Conservation (phyloP, 176 grass and related monocot species). For the Phragmites australis region DNA sequence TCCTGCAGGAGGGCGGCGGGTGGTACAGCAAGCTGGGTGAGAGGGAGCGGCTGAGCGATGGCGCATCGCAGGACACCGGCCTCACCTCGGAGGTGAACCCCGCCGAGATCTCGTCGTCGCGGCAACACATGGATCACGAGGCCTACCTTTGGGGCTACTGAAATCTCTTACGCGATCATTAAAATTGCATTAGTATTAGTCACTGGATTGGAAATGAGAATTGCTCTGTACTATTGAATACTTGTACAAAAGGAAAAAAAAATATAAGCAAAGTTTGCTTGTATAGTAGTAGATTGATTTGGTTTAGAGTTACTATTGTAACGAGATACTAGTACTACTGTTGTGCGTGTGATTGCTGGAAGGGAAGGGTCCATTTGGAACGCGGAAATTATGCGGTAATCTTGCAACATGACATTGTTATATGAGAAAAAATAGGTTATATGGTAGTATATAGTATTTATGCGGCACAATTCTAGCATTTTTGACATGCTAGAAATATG, state of each 20-base stretch:
- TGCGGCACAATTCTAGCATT: not conserved
- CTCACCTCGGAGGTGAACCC: slow-evolving; percentile 63
- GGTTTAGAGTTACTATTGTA: not conserved
- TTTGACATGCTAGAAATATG: not conserved
- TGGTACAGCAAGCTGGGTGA: slow-evolving; percentile 53
- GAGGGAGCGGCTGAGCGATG: slow-evolving; percentile 40
- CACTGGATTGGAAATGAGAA: not conserved
- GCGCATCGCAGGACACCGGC: slow-evolving; percentile 61
- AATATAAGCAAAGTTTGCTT: not conserved
- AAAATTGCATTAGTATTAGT: slow-evolving; percentile 1
- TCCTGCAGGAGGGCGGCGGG: slow-evolving; percentile 31
- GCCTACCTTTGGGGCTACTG: slow-evolving; percentile 51
- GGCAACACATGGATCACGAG: slow-evolving; percentile 36
- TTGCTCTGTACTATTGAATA: not conserved
- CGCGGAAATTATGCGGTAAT: not conserved
- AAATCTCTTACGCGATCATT: not conserved
- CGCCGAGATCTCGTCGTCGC: slow-evolving; percentile 54
- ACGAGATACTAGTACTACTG: not conserved
- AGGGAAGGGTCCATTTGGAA: not conserved
- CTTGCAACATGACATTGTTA: not conserved
- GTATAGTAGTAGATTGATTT: not conserved
- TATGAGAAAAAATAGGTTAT: not conserved
- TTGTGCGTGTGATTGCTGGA: not conserved
- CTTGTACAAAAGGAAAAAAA: not conserved
- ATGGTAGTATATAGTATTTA: too few relatives aligned